A percentile compares a stretch with the other conserved stretches of the same genome.
These are phyloP conservation scores for Plasmodium reichenowi DNA, from an alignment of 169 alveolate genomes.

Conservation along the genomic window DNA sequence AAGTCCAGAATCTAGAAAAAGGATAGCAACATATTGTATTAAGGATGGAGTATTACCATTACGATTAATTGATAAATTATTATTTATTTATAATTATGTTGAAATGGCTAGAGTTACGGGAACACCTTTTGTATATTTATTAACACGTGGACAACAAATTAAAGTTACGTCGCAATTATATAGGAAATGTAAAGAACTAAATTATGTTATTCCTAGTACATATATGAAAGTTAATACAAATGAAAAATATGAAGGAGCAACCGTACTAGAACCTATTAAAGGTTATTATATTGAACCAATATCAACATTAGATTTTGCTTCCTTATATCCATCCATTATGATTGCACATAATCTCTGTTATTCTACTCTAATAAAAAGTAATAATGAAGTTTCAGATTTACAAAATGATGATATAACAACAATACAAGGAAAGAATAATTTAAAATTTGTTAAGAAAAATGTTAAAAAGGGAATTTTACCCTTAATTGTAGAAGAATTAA, in stretches of 20 bases:
- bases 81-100: conserved; percentile 96
- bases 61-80: conserved; percentile 95
- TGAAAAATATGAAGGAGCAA: conserved; percentile 96
- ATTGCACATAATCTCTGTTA: conserved; percentile 99
- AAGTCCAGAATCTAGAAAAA: conserved; percentile 96
- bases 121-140: conserved; percentile 94
- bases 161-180: conserved; percentile 97
- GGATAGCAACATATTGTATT: conserved; percentile 99
- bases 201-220: conserved; percentile 93
- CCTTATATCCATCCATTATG: conserved; percentile 99
- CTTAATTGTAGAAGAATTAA: conserved; percentile 95
- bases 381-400: conserved; percentile 78
- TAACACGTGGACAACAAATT: conserved; percentile 98
- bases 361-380: conserved; percentile 93
- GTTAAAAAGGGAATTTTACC: conserved; percentile 97
- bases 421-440: conserved; percentile 42
- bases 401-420: conserved; percentile 75
- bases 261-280: conserved; percentile 94
- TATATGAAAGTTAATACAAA: conserved; percentile 70
- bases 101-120: conserved; percentile 99
- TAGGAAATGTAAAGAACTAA: conserved; percentile 92
- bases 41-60: conserved; percentile 98
- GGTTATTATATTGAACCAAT: conserved; percentile 98
- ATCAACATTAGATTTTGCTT: conserved; percentile 99
- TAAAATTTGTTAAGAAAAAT: conserved; percentile 50